Percentiles rank a stretch among this genome's conserved stretches.
Conservation (phyloP, 192 early-diverging fungal genomes). For the Spizellomyces punctatus region DNA sequence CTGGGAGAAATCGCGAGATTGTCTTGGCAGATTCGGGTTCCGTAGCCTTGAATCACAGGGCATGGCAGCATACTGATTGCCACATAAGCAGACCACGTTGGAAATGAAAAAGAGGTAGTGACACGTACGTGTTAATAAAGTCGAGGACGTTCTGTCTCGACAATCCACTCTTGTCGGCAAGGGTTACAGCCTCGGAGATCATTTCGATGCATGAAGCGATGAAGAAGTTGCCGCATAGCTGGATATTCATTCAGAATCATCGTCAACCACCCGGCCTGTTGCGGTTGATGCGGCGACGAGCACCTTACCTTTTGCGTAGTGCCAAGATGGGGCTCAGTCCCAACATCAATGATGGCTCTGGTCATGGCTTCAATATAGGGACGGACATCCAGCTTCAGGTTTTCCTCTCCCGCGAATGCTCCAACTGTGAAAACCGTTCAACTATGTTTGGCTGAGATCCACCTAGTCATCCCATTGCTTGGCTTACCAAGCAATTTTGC, state of each 20-base stretch:
- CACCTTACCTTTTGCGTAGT: slow-evolving; percentile 10
- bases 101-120: not conserved
- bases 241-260: not conserved
- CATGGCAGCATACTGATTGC: slow-evolving; percentile 26
- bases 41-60: slow-evolving; percentile 33
- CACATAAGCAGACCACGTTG: not conserved
- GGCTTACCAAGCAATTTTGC: slow-evolving; percentile 18
- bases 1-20: slow-evolving; percentile 16
- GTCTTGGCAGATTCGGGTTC: slow-evolving; percentile 25
- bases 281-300: not conserved
- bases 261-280: too few species aligned
- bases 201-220: slow-evolving; percentile 33
- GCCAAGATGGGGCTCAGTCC: slow-evolving; percentile 12
- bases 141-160: slow-evolving; percentile 27
- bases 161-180: slow-evolving; percentile 42
- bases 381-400: not conserved
- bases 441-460: not conserved
- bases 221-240: slow-evolving; percentile 38
- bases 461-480: not conserved
- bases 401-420: slow-evolving; percentile 1
- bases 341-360: slow-evolving; percentile 16
- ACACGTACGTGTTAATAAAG: slow-evolving; percentile 16
- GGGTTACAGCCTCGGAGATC: slow-evolving; percentile 35
- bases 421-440: slow-evolving; percentile 14
- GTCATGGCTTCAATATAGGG: slow-evolving; percentile 32